Evolutionary conservation across 768 basidiomycete species (phyloP).

Genomic region (Hygrocybe punicea): DNA sequence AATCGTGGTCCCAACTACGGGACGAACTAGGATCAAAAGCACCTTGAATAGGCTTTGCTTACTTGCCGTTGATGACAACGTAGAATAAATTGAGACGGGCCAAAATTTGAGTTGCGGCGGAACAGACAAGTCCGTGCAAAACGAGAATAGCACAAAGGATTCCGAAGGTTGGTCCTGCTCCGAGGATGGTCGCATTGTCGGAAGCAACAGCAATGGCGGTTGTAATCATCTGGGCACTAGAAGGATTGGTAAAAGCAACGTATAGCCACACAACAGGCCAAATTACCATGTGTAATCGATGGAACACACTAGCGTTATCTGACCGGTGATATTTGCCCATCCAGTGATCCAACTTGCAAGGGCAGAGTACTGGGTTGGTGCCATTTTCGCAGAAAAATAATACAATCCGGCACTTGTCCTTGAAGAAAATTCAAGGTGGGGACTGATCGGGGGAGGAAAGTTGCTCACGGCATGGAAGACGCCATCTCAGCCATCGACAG

Average conservation of each 20-base stretch:
- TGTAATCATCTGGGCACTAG: conserved; percentile 67
- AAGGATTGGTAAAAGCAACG: background rate
- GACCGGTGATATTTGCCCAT: conserved; percentile 59
- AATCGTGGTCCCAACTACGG: conserved; percentile 58
- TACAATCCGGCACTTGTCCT: conserved; percentile 79
- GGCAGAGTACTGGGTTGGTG: conserved; percentile 57
- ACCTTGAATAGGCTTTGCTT: background rate
- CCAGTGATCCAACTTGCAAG: conserved; percentile 64
- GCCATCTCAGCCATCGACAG: conserved; percentile 71
- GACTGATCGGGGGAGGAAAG: background rate
- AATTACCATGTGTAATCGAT: conserved; percentile 64
- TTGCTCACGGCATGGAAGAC: conserved; percentile 70
- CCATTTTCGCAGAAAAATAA: conserved; percentile 74
- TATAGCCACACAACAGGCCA: background rate
- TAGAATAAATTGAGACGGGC: conserved; percentile 71
- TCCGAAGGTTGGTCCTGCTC: conserved; percentile 61
- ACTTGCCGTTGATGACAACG: conserved; percentile 59
- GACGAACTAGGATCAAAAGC: conserved; percentile 12
- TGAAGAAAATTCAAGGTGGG: background rate
- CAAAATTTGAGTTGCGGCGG: conserved; percentile 60
- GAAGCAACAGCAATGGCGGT: conserved; percentile 63
- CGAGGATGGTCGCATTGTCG: conserved; percentile 49
- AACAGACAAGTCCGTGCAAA: conserved; percentile 68
- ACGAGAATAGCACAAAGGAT: conserved; percentile 63
- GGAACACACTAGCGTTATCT: conserved; percentile 60